These are phyloP conservation scores for Aspergillus sp. DNA, from an alignment of 2,329 filamentous ascomycete species.

Conservation along the genomic window DNA sequence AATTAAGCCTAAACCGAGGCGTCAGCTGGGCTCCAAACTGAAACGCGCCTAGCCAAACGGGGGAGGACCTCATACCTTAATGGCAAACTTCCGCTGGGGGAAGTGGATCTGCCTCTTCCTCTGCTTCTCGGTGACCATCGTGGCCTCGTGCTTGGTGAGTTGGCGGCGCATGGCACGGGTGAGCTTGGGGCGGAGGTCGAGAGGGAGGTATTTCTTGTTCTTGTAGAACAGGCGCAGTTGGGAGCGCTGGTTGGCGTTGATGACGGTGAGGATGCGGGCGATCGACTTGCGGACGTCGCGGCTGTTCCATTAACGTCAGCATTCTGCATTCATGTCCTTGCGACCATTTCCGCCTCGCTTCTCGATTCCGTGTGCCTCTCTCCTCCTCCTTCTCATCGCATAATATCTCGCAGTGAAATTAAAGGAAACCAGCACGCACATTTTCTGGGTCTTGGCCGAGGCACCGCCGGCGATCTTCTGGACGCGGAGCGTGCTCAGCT, in stretches of 20 bases:
- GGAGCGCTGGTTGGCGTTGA: conserved; percentile 98
- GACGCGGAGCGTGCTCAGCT: conserved; percentile 92
- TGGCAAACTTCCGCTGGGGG: conserved; percentile 96
- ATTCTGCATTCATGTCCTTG: too few species aligned
- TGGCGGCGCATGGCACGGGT: conserved; percentile 95
- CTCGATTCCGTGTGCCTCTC: conserved; percentile 2
- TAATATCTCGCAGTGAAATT: not conserved
- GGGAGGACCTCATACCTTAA: conserved; percentile 65
- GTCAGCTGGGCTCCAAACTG: conserved; percentile 5
- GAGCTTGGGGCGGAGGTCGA: conserved; percentile 97
- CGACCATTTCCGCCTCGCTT: conserved; percentile 3
- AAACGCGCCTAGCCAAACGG: conserved; percentile 4
- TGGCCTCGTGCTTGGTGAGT: conserved; percentile 83
- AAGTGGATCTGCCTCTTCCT: conserved; percentile 96
- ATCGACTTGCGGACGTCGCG: conserved; percentile 99
- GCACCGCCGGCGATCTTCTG: conserved; percentile 94
- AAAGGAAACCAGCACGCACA: conserved; percentile 54
- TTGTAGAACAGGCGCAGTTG: conserved; percentile 99
- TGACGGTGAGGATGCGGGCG: conserved; percentile 95
- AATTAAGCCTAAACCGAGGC: conserved; percentile 22
- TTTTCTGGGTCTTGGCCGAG: conserved; percentile 92
- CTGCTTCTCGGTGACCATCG: conserved; percentile 79
- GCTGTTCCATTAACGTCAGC: conserved; percentile 44
- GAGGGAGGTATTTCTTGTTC: conserved; percentile 98
- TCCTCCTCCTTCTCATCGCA: conserved; percentile 5